phyloP scores from a whole-genome alignment of 148 eudicot genomes.

The Rhododendron mucronatum region DNA sequence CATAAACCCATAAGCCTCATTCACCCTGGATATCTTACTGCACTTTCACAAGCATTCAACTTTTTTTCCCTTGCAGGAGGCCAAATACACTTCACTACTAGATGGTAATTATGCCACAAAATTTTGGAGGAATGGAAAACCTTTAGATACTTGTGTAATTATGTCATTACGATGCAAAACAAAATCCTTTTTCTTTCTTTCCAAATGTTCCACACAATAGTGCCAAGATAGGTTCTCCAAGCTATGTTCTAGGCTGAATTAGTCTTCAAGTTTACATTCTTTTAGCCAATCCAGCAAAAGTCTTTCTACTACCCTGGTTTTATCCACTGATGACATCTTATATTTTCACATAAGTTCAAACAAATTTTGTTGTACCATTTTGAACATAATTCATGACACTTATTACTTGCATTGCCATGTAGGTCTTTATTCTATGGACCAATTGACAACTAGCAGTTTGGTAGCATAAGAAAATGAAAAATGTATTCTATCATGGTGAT shows the following conservation, averaged over 20 bases:
- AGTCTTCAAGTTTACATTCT: not conserved
- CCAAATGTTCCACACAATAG: not conserved
- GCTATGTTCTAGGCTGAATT: not conserved
- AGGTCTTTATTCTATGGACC: not conserved
- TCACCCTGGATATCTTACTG: not conserved
- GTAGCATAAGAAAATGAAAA: not conserved
- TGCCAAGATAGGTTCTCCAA: not conserved
- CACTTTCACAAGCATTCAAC: not conserved
- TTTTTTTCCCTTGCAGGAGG: not conserved
- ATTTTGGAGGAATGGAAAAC: not conserved
- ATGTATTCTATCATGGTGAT: not conserved
- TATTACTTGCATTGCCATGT: not conserved
- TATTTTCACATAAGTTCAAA: not conserved
- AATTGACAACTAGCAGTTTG: not conserved
- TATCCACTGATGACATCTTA: not conserved
- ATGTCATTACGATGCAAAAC: not conserved
- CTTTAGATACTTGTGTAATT: not conserved
- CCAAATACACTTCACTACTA: not conserved
- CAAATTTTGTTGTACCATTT: not conserved
- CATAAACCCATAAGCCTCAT: not conserved
- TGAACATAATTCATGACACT: not conserved
- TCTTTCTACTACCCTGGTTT: not conserved
- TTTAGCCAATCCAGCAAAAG: not conserved
- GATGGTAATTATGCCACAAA: not conserved
- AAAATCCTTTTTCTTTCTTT: not conserved